Conservation (phyloP, 2,329 filamentous ascomycete species). For the Ascochyta clinopodiicola region DNA sequence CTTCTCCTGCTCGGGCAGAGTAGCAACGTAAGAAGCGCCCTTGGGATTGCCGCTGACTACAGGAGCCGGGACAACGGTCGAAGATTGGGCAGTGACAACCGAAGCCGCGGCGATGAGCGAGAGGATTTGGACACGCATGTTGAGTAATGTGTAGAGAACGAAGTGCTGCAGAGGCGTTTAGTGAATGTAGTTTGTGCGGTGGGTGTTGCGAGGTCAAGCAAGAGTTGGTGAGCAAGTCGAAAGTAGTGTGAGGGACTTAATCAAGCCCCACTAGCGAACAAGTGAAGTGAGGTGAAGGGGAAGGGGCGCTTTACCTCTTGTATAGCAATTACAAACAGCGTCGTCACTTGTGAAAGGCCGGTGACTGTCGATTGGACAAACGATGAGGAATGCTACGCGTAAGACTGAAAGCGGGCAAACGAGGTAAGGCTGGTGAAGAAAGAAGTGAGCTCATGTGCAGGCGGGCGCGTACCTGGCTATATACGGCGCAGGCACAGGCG, state of each 20-base stretch:
- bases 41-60: conserved; percentile 46
- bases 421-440: conserved; percentile 1
- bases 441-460: not conserved
- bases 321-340: not conserved
- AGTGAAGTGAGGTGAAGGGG: conserved; percentile 6
- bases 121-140: conserved; percentile 42
- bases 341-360: conserved; percentile 3
- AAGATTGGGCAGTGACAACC: conserved; percentile 37
- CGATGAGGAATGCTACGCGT: conserved; percentile 3
- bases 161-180: conserved; percentile 18
- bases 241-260: not conserved
- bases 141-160: conserved; percentile 24
- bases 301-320: conserved; percentile 11
- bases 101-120: conserved; percentile 40
- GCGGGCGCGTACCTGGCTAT: conserved; percentile 13
- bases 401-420: conserved; percentile 5
- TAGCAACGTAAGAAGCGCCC: conserved; percentile 50
- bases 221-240: not conserved
- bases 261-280: not conserved
- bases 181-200: conserved; percentile 1
- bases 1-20: conserved; percentile 42
- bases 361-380: conserved; percentile 1
- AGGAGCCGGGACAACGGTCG: conserved; percentile 40
- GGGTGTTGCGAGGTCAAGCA: not conserved
- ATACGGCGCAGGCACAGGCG: conserved; percentile 5